A percentile compares a stretch with the other conserved stretches of the same genome.
Conservation (phyloP, 176 grass and related monocot species). For the Areca catechu region DNA sequence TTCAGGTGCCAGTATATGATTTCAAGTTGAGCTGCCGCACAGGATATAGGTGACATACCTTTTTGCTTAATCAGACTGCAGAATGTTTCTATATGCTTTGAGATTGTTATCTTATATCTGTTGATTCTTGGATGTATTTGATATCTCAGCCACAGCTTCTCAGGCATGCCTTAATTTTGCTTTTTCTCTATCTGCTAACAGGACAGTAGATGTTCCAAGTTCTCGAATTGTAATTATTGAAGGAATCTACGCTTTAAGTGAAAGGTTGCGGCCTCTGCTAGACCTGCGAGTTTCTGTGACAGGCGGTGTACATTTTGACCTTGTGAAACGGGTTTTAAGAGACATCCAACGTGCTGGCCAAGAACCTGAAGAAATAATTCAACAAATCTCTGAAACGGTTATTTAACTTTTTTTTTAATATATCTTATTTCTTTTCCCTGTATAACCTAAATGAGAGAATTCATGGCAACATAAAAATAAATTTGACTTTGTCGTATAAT, state of each 20-base stretch:
- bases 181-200: slow-evolving; percentile 33
- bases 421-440: not conserved
- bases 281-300: slow-evolving; percentile 95
- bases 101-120: too few species aligned
- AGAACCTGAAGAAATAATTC: slow-evolving; percentile 98
- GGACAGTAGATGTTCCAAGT: slow-evolving; percentile 72
- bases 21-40: slow-evolving; percentile 81
- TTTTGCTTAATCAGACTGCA: not conserved
- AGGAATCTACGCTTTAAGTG: slow-evolving; percentile 93
- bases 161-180: not conserved
- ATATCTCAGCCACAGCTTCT: not conserved
- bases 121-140: too few species aligned
- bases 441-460: too few species aligned
- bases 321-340: slow-evolving; percentile 95
- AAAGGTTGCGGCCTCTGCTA: slow-evolving; percentile 66
- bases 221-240: slow-evolving; percentile 88
- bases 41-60: slow-evolving; percentile 53
- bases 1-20: slow-evolving; percentile 98
- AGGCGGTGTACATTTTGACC: slow-evolving; percentile 97
- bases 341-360: slow-evolving; percentile 95
- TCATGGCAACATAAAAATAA: too few species aligned
- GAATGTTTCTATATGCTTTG: not conserved
- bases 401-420: slow-evolving; percentile 20
- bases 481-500: too few species aligned
- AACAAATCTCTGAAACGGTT: slow-evolving; percentile 96